phyloP scores from a whole-genome alignment of 2,329 filamentous ascomycete species.

The Zarea fungicola region DNA sequence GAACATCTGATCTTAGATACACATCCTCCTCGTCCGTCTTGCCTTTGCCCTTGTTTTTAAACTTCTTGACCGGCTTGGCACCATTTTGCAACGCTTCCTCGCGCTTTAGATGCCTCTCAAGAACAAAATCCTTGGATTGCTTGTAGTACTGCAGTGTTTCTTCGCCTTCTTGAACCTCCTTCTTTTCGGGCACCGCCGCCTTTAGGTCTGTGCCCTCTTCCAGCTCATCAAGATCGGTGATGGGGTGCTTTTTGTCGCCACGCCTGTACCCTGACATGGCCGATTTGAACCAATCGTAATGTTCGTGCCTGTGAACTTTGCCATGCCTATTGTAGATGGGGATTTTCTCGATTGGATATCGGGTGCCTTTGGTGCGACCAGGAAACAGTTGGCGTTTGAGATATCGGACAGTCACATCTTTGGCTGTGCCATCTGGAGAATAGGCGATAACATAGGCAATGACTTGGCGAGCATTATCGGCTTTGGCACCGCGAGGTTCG shows the following conservation, averaged over 20 bases:
- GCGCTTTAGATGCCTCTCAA: conserved; percentile 80
- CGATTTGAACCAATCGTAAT: conserved; percentile 83
- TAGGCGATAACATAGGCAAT: conserved; percentile 86
- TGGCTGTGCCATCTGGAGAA: conserved; percentile 79
- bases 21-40: conserved; percentile 72
- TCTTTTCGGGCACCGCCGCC: conserved; percentile 66
- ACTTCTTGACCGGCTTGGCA: conserved; percentile 66
- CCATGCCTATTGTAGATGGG: conserved; percentile 73
- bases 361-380: conserved; percentile 81
- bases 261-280: conserved; percentile 68
- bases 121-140: conserved; percentile 74
- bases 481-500: conserved; percentile 76
- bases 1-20: conserved; percentile 72
- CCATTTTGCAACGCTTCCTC: conserved; percentile 78
- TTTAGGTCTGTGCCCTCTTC: conserved; percentile 77
- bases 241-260: conserved; percentile 41
- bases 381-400: conserved; percentile 76
- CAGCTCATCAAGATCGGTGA: conserved; percentile 68
- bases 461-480: conserved; percentile 81
- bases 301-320: conserved; percentile 69
- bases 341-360: conserved; percentile 74
- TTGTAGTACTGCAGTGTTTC: conserved; percentile 89
- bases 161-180: conserved; percentile 66
- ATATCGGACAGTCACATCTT: conserved; percentile 92
- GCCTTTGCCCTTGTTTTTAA: conserved; percentile 69